Conservation (phyloP, 805 yeast genomes). For the Starmerella kuoi region DNA sequence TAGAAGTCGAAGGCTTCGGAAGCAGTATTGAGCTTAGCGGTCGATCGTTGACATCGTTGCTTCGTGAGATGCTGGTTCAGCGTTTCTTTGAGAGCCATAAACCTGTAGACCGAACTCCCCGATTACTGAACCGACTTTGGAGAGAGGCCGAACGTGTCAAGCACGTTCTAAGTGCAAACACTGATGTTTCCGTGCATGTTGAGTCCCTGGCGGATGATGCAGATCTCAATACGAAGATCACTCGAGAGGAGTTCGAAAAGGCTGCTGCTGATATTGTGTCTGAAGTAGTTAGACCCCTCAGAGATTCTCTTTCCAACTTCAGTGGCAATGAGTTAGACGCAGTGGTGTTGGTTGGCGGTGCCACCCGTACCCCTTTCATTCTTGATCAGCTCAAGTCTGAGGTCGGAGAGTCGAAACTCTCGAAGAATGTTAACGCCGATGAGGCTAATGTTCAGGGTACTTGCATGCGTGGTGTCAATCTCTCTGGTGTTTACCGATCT, state of each 20-base stretch:
- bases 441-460: conserved; percentile 89
- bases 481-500: conserved; percentile 56
- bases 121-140: conserved; percentile 54
- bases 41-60: conserved; percentile 49
- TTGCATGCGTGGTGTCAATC: conserved; percentile 65
- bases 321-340: conserved; percentile 23
- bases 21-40: conserved; percentile 66
- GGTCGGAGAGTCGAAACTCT: conserved; percentile 42
- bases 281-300: conserved; percentile 42
- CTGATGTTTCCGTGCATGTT: conserved; percentile 61
- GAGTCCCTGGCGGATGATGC: conserved; percentile 63
- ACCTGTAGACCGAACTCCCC: conserved; percentile 35
- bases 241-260: conserved; percentile 74
- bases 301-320: conserved; percentile 36
- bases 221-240: conserved; percentile 56
- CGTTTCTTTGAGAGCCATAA: conserved; percentile 42
- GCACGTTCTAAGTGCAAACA: conserved; percentile 73
- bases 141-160: conserved; percentile 86
- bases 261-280: conserved; percentile 29
- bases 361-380: conserved; percentile 79
- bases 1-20: conserved; percentile 64
- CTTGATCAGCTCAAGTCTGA: conserved; percentile 35
- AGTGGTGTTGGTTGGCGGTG: conserved; percentile 78
- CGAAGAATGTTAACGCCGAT: conserved; percentile 87
- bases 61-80: conserved; percentile 48